Conservation (phyloP, 2,329 filamentous ascomycete species). For the Colletotrichum cuscutae region DNA sequence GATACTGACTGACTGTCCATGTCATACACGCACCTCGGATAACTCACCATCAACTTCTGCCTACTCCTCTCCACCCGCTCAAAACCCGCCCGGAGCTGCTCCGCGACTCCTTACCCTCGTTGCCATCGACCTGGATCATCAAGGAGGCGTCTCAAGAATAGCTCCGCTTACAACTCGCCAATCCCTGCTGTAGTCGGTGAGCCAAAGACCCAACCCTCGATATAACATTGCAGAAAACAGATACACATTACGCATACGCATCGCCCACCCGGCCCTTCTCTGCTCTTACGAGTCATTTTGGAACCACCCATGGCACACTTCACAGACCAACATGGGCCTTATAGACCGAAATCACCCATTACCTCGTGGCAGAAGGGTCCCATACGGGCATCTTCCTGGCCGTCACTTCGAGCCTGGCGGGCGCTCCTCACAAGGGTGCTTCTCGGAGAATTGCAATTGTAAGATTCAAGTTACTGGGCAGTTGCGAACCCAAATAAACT, state of each 20-base stretch:
- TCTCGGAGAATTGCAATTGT: constrained; percentile 23
- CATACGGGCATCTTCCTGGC: constrained; percentile 19
- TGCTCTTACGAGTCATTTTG: constrained; percentile 29
- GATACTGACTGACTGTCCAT: not conserved
- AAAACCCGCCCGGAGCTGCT: constrained; percentile 10
- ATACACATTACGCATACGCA: not conserved
- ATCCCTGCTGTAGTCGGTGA: constrained; percentile 17
- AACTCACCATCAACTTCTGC: not conserved
- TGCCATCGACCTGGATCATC: constrained; percentile 4
- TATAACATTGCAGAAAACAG: not conserved
- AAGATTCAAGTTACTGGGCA: constrained; percentile 20
- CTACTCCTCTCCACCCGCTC: constrained; percentile 2
- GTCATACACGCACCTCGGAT: not conserved
- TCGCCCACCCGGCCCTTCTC: constrained; percentile 19
- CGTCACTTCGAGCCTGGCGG: constrained; percentile 8
- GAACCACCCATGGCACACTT: constrained; percentile 1
- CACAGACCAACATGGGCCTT: not conserved
- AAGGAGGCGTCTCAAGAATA: not conserved
- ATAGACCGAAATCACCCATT: constrained; percentile 2
- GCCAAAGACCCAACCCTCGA: not conserved
- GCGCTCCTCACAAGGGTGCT: constrained; percentile 25
- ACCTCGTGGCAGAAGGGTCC: constrained; percentile 31
- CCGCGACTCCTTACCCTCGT: constrained; percentile 4
- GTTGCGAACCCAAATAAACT: constrained; percentile 8
- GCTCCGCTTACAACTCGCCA: constrained; percentile 7